Base-by-base conservation (phyloP, 495 filamentous ascomycete species). In the Aspergillus leporis region DNA sequence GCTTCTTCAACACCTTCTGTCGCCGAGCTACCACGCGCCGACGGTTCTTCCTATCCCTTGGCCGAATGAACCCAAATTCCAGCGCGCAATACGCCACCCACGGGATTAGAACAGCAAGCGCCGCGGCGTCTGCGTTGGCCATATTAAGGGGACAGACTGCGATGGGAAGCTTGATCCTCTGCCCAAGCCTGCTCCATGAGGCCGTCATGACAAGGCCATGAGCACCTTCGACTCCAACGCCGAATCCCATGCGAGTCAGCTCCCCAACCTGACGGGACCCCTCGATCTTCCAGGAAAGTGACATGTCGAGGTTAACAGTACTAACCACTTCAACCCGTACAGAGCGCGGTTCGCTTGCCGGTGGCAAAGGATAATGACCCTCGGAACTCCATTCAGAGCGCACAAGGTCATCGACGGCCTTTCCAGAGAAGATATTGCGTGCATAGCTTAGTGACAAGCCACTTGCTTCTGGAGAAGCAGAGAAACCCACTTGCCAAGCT, bases 51-150 rank as follows among this genome's bases (percentile, higher is more conserved):
- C 72, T 66, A 38, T 80, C 68, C 7, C 73, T 66, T 0, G 75
- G 74, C 10, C 79, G 73, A 46, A 77, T 68, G 46, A 77, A 77
- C 4, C 77, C 69, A 55, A 79, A 76, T 57, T 86, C 82, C 38
- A 79, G 54, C 0, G 78, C 79, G 14, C 80, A 76, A 51, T 85
- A 80, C 18, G 74, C 66, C 12, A 76, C 59, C 67, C 81, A 83
- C 0, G 83, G 82, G 9, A 79, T 60, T 31, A 83, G 58, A 7
- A 76, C 65, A 5, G 70, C 77, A 51, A 80, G 45, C 1, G 66
- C 65, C 9, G 78, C 75, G 18, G 75, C 62, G 31, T 72, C 70
- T 14, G 64, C 61, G 21, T 72, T 77, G 31, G 69, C 63, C 19
- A 72, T 64, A 4, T 74, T 71, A 3, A 74, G 53, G 9, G 79